A percentile compares a stretch with the other conserved stretches of the same genome.
Conservation (phyloP, 202 grass and related monocot species). For the Brachypodium distachyon region DNA sequence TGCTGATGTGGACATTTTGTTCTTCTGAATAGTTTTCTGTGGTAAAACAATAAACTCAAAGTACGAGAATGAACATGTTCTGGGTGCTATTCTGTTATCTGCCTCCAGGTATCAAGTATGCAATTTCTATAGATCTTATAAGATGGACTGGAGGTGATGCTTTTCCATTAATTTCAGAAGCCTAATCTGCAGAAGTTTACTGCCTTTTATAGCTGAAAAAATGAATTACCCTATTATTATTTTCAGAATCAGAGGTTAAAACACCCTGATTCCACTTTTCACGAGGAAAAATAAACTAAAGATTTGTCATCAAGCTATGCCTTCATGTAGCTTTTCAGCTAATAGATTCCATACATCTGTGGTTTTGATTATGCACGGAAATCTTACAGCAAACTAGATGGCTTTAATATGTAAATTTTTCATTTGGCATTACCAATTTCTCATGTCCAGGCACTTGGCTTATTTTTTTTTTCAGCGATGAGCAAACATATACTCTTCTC, state of each 20-base stretch:
- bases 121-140: background rate
- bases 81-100: background rate
- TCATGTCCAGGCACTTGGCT: background rate
- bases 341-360: background rate
- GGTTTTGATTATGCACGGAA: background rate
- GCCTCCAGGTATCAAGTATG: background rate
- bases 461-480: background rate
- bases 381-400: background rate
- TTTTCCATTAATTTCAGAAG: background rate
- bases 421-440: conserved; percentile 1
- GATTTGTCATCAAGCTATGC: background rate
- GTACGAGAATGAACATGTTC: background rate
- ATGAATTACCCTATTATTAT: background rate
- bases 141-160: background rate
- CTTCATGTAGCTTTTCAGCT: background rate
- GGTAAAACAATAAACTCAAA: background rate
- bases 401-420: conserved; percentile 10
- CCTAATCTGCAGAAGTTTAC: background rate
- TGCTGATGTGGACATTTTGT: background rate
- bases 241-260: background rate
- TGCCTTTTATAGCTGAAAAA: background rate
- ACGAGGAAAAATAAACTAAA: background rate
- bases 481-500: background rate
- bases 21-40: background rate
- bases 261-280: background rate